Base-by-base conservation (phyloP, 306 rosid genomes). In the Prunus campanulata region DNA sequence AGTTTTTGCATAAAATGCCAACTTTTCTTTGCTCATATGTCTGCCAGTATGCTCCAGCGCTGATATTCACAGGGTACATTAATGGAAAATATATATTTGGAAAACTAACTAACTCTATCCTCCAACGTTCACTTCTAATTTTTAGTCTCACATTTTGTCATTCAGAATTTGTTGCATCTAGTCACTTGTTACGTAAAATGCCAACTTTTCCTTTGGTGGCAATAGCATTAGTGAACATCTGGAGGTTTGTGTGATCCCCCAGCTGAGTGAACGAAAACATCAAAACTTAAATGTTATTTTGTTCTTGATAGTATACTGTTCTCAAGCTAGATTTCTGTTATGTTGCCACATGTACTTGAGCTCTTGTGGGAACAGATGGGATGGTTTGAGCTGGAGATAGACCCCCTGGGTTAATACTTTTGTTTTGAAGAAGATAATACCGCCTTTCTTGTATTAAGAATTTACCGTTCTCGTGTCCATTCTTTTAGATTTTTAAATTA, bases 11-110 rank as follows among this genome's bases (percentile, higher is more conserved):
- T 51, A 29, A 54, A 65, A 46, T 39, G 15, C 70, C 50, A 19
- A 25, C 54, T 57, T 72, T 66, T 59, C 66, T 39, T 65, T 25
- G 51, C 29, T 51, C 62, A 70, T 27, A 57, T 57, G 3, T 70
- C 11, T 52, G 8, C 42, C 64, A n/a, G 50, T 52, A 70, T 27
- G 63, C 18, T 29, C 20, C 7, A 30, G 44, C 51, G 7, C 51
- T 35, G n/a, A 24, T 68, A 46, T 15, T 68, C 56, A 19, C 18
- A 16, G 39, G 72, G 72, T 47, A 19, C 35, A 69, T 69, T 59
- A 27, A 49, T 69, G 24, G 59, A 9, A 49, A 48, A 13, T 15
- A 11, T 49, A 25, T 69, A 25, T 25, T 27, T 69, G 6, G 51
- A 25, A 66, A 20, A 24, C 20, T 24, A 69, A 49, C 74, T 15